These are phyloP conservation scores for Arctostaphylos glauca DNA, from an alignment of 148 eudicot species.

Conservation along the genomic window DNA sequence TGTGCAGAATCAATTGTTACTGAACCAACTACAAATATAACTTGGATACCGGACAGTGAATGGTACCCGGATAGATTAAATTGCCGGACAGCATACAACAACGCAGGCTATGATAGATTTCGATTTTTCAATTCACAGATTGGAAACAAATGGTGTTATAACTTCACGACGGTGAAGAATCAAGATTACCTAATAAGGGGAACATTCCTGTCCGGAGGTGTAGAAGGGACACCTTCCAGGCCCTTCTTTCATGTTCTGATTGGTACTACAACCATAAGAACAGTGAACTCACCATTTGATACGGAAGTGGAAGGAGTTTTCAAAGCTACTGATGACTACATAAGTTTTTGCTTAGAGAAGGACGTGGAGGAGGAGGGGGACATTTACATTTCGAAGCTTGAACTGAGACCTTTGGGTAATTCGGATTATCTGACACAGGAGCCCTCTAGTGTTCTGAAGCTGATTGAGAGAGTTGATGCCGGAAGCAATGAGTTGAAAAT, in stretches of 20 bases:
- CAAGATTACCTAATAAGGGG: conserved; percentile 40
- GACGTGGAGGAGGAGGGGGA: conserved; percentile 14
- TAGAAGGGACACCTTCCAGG: conserved; percentile 11
- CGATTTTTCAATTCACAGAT: conserved; percentile 25
- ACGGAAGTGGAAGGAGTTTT: conserved; percentile 28
- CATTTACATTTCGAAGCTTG: conserved; percentile 39
- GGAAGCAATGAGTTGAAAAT: conserved; percentile 30
- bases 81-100: conserved; percentile 20
- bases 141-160: conserved; percentile 39
- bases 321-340: conserved; percentile 23
- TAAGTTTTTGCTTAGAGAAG: conserved; percentile 32
- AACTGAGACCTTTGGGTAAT: conserved; percentile 30
- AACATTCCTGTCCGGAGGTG: conserved; percentile 28
- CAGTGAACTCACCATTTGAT: conserved; percentile 26
- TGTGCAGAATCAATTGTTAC: conserved; percentile 24
- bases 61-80: conserved; percentile 29
- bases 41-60: conserved; percentile 28
- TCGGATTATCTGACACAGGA: conserved; percentile 21
- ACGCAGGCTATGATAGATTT: conserved; percentile 14
- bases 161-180: conserved; percentile 28
- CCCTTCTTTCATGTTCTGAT: conserved; percentile 25
- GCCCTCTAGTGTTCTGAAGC: conserved; percentile 23
- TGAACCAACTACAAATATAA: conserved; percentile 30
- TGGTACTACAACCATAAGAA: conserved; percentile 26
- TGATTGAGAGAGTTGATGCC: conserved; percentile 33